These are phyloP conservation scores for Elsinoe arachidis DNA, from an alignment of 2,329 filamentous ascomycete genomes.

Conservation along the genomic window DNA sequence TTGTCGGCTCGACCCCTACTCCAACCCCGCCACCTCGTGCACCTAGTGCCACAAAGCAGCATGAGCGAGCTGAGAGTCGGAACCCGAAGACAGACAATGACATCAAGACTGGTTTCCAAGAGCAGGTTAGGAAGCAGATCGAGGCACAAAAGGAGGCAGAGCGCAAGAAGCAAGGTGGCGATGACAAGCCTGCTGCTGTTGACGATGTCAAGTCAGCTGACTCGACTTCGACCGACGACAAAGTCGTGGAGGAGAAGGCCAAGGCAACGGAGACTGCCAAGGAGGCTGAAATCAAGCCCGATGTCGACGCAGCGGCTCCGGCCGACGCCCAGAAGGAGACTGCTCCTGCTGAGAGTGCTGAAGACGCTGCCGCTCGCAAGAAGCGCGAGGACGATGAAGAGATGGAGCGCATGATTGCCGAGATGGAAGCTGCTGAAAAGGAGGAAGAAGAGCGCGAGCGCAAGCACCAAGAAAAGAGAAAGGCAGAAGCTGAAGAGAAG, in stretches of 20 bases:
- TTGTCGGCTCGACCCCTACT: slow-evolving; percentile 68
- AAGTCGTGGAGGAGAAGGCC: slow-evolving; percentile 27
- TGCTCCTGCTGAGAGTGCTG: slow-evolving; percentile 20
- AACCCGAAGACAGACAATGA: slow-evolving; percentile 61
- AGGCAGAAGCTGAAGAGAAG: slow-evolving; percentile 44
- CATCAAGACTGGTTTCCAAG: slow-evolving; percentile 53
- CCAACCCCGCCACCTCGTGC: slow-evolving; percentile 65
- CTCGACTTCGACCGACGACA: slow-evolving; percentile 34
- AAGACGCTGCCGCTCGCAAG: slow-evolving; percentile 25
- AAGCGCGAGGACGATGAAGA: slow-evolving; percentile 35
- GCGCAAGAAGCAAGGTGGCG: slow-evolving; percentile 24
- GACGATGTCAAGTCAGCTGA: slow-evolving; percentile 40
- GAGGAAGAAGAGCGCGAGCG: slow-evolving; percentile 57
- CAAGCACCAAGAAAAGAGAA: slow-evolving; percentile 64
- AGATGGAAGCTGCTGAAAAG: slow-evolving; percentile 43
- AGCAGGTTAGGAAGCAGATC: slow-evolving; percentile 55
- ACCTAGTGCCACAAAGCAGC: slow-evolving; percentile 54
- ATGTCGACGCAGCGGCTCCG: slow-evolving; percentile 41
- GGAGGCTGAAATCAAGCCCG: slow-evolving; percentile 38
- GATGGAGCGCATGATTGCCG: slow-evolving; percentile 53
- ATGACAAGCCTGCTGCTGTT: slow-evolving; percentile 16
- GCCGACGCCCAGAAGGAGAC: slow-evolving; percentile 24
- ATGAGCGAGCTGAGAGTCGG: slow-evolving; percentile 63
- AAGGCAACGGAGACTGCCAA: slow-evolving; percentile 31
- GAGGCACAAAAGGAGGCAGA: slow-evolving; percentile 25